Conservation (phyloP, 2,329 filamentous ascomycete genomes). For the Aspergillus flavus region DNA sequence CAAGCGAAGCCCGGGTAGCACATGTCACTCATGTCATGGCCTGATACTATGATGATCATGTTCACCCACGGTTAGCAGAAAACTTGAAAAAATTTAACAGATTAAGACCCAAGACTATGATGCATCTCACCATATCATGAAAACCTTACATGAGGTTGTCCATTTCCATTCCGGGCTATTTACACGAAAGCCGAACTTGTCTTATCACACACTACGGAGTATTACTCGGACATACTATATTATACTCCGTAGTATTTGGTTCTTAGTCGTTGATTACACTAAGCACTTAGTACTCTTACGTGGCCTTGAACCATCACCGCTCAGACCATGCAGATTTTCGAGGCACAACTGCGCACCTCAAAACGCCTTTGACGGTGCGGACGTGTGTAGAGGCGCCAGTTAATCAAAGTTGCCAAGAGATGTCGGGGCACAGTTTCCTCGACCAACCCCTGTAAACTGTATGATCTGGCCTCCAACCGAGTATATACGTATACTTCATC, state of each 20-base stretch:
- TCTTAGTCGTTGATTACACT: background rate
- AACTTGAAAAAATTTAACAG: too few relatives aligned
- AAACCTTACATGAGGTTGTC: background rate
- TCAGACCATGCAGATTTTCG: background rate
- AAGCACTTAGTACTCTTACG: background rate
- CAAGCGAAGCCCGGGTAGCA: background rate
- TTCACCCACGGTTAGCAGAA: background rate
- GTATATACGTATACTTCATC: background rate
- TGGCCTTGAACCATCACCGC: background rate
- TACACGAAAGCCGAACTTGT: background rate
- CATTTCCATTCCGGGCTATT: background rate
- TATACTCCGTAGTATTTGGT: background rate
- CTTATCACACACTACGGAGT: background rate
- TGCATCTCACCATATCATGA: background rate
- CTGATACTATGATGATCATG: background rate
- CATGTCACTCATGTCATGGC: background rate
- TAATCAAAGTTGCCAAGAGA: background rate
- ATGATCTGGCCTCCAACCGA: background rate
- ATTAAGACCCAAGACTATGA: background rate
- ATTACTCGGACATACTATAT: background rate
- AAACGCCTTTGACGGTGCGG: background rate
- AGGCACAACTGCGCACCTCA: background rate
- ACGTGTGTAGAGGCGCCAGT: background rate
- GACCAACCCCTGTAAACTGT: background rate
- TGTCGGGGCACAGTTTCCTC: background rate